Evolutionary conservation across 129 eudicot genomes (phyloP).

Genomic region (Tanacetum coccineum): DNA sequence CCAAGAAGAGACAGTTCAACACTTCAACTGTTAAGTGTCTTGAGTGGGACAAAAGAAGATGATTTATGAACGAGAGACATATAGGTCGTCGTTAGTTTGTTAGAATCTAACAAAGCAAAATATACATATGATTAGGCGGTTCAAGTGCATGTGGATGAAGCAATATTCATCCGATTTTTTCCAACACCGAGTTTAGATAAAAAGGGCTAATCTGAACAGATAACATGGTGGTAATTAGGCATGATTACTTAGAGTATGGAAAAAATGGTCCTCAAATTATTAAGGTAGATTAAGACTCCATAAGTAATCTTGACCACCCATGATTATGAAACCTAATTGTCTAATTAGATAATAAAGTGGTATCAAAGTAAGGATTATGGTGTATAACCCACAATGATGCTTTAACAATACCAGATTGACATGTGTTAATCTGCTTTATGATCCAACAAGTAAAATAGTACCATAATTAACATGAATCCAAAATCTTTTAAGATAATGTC

Average conservation of each 20-base stretch:
- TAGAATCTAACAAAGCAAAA: neutral
- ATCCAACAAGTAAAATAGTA: neutral
- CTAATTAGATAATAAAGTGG: constrained; percentile 5
- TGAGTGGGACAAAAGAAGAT: neutral
- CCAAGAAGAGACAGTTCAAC: neutral
- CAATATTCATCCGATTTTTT: neutral
- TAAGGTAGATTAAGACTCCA: constrained; percentile 6
- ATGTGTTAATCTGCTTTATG: constrained; percentile 10
- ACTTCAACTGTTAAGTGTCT: neutral
- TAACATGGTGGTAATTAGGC: constrained; percentile 17
- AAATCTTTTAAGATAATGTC: neutral
- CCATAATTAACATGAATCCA: neutral
- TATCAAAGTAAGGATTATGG: neutral
- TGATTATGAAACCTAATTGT: constrained; percentile 1
- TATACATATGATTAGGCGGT: neutral
- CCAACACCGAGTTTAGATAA: constrained; percentile 1
- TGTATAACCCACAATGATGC: neutral
- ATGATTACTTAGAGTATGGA: neutral
- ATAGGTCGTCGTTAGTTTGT: neutral
- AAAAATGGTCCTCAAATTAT: constrained; percentile 1
- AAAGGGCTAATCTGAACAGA: constrained; percentile 15
- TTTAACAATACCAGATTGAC: constrained; percentile 4
- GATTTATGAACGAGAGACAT: neutral
- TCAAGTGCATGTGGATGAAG: constrained; percentile 7
- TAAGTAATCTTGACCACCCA: constrained; percentile 16